phyloP scores from a whole-genome alignment of 176 grass and related monocot genomes.

The Carex littledalei region DNA sequence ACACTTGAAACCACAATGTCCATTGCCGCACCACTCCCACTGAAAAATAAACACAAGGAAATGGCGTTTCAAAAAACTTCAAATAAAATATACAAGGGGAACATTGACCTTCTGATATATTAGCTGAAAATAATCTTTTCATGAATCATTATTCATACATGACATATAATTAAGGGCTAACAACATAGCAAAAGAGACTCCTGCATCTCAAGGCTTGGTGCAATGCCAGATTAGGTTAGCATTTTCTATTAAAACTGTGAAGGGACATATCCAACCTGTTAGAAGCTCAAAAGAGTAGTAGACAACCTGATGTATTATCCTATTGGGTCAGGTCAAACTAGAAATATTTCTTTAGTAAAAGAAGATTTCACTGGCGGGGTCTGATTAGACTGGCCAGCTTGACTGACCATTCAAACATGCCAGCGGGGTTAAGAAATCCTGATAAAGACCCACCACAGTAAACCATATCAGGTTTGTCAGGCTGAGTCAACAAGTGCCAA shows the following conservation, averaged over 20 bases:
- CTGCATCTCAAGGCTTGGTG: neutral
- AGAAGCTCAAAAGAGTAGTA: neutral
- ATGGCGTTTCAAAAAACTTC: neutral
- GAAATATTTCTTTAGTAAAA: neutral
- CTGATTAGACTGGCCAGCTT: neutral
- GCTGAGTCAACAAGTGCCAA: neutral
- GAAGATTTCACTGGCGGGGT: neutral
- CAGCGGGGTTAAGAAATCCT: neutral
- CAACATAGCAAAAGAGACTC: neutral
- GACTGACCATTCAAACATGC: neutral
- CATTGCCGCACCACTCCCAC: conserved; percentile 71
- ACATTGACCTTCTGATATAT: neutral
- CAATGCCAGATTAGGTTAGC: neutral
- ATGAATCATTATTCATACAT: neutral
- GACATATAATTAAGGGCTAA: neutral
- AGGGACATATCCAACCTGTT: neutral
- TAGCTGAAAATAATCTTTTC: neutral
- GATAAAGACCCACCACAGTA: neutral
- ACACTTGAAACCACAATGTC: conserved; percentile 82
- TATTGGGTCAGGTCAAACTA: neutral
- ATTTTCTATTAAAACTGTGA: neutral
- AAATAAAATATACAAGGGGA: neutral
- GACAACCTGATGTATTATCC: neutral
- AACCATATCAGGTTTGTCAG: neutral
- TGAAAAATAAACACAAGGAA: conserved; percentile 26